Evolutionary conservation across 2,329 filamentous ascomycete species (phyloP).

Genomic region (Scopulariopsis brevicaulis): DNA sequence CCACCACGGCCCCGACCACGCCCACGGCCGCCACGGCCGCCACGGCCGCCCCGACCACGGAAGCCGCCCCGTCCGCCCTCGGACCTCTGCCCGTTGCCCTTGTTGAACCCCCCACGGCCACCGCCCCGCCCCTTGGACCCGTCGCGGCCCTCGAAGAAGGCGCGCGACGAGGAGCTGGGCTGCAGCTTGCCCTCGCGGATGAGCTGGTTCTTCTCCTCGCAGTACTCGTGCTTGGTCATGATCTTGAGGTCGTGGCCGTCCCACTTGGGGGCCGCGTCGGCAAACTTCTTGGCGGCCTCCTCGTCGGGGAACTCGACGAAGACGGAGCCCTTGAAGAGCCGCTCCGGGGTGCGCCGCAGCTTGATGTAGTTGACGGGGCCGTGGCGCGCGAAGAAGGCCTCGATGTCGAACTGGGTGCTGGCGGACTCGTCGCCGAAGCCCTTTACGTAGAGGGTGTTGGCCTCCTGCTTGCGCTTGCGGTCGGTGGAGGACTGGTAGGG

Average conservation of each 20-base stretch:
- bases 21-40: conserved; percentile 25
- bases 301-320: conserved; percentile 85
- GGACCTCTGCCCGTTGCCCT: conserved; percentile 18
- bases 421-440: conserved; percentile 81
- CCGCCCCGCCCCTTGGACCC: conserved; percentile 15
- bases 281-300: conserved; percentile 69
- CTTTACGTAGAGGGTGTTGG: conserved; percentile 79
- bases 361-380: conserved; percentile 74
- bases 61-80: conserved; percentile 8
- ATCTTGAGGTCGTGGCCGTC: conserved; percentile 69
- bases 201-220: conserved; percentile 61
- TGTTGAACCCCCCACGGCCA: conserved; percentile 22
- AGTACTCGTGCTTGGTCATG: conserved; percentile 83
- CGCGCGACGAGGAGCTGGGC: conserved; percentile 34
- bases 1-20: conserved; percentile 18
- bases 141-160: conserved; percentile 38
- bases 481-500: conserved; percentile 49
- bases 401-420: conserved; percentile 84
- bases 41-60: conserved; percentile 14
- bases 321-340: conserved; percentile 87
- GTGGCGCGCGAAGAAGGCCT: conserved; percentile 77
- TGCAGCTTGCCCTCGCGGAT: conserved; percentile 61
- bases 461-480: conserved; percentile 54
- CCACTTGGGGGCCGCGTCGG: conserved; percentile 78
- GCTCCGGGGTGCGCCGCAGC: conserved; percentile 63